Percentiles rank a stretch among this genome's conserved stretches.
Evolutionary conservation across 2,329 filamentous ascomycete species (phyloP).

Genomic region (Macrophomina phaseolina): DNA sequence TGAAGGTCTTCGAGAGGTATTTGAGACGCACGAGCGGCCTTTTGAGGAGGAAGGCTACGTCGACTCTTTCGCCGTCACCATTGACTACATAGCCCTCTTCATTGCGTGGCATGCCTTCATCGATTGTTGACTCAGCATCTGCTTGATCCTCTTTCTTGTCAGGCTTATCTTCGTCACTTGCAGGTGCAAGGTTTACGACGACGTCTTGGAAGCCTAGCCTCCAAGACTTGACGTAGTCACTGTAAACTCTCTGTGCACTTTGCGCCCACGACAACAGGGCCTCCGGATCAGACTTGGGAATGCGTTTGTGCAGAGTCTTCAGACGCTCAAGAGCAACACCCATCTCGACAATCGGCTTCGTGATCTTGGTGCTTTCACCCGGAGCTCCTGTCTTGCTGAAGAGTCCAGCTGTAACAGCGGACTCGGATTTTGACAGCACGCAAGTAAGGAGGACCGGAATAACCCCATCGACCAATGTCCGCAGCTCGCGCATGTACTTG

Average conservation of each 20-base stretch:
- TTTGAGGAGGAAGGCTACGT: slow-evolving; percentile 92
- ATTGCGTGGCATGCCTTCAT: slow-evolving; percentile 62
- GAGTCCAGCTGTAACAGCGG: slow-evolving; percentile 67
- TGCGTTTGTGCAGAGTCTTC: slow-evolving; percentile 77
- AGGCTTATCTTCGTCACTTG: slow-evolving; percentile 61
- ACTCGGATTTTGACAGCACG: slow-evolving; percentile 75
- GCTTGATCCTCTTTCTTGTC: slow-evolving; percentile 53
- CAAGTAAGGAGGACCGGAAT: slow-evolving; percentile 89
- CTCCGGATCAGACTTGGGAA: slow-evolving; percentile 75
- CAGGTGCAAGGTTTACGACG: slow-evolving; percentile 87
- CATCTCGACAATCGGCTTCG: slow-evolving; percentile 92
- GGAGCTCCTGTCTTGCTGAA: slow-evolving; percentile 58
- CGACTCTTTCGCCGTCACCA: slow-evolving; percentile 83
- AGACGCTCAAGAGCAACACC: slow-evolving; percentile 86
- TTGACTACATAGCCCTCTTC: slow-evolving; percentile 68
- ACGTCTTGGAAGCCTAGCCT: slow-evolving; percentile 92
- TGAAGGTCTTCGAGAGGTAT: slow-evolving; percentile 82
- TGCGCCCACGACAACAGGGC: slow-evolving; percentile 82
- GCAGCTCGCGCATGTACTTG: slow-evolving; percentile 88
- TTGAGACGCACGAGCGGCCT: slow-evolving; percentile 86
- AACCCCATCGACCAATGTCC: slow-evolving; percentile 92
- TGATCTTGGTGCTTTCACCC: slow-evolving; percentile 61
- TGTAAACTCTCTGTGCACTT: slow-evolving; percentile 77
- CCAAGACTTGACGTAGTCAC: slow-evolving; percentile 87
- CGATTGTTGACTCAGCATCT: slow-evolving; percentile 51